Evolutionary conservation across 805 yeast genomes (phyloP).

Genomic region (Maudiozyma turicensis): DNA sequence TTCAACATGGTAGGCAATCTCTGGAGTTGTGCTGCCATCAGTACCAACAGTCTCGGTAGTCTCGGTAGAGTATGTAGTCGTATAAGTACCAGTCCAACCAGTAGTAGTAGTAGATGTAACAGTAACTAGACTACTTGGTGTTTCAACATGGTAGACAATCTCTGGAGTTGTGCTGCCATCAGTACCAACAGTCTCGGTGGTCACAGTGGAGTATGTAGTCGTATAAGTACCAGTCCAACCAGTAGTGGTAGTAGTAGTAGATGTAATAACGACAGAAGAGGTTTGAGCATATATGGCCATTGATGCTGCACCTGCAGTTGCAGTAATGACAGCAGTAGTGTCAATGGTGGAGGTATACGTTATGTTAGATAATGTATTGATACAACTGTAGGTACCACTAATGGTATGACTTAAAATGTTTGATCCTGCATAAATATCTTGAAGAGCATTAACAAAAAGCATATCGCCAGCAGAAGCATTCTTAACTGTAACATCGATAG

Average conservation of each 20-base stretch:
- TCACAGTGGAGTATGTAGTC: constrained; percentile 8
- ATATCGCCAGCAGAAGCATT: constrained; percentile 21
- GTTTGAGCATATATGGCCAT: not conserved
- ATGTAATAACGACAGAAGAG: not conserved
- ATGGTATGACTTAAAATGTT: constrained; percentile 18
- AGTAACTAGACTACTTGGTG: too few species aligned
- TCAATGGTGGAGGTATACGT: constrained; percentile 12
- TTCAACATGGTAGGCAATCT: too few species aligned
- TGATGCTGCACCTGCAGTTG: constrained; percentile 9
- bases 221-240: constrained; percentile 10
- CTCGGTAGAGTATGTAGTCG: too few species aligned
- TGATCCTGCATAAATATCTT: constrained; percentile 14
- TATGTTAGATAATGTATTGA: constrained; percentile 20
- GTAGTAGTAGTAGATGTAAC: constrained; percentile 8
- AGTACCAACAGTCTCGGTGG: constrained; percentile 6
- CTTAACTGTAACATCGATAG: constrained; percentile 13
- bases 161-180: constrained; percentile 6
- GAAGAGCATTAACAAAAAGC: constrained; percentile 28
- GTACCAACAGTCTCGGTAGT: too few species aligned
- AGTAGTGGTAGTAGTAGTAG: constrained; percentile 5
- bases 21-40: too few species aligned
- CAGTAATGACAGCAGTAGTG: constrained; percentile 9
- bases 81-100: not conserved
- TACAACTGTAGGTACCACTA: constrained; percentile 18
- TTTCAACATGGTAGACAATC: constrained; percentile 11